Conservation (phyloP, 2,329 filamentous ascomycete species). For the Penicillium sp. region DNA sequence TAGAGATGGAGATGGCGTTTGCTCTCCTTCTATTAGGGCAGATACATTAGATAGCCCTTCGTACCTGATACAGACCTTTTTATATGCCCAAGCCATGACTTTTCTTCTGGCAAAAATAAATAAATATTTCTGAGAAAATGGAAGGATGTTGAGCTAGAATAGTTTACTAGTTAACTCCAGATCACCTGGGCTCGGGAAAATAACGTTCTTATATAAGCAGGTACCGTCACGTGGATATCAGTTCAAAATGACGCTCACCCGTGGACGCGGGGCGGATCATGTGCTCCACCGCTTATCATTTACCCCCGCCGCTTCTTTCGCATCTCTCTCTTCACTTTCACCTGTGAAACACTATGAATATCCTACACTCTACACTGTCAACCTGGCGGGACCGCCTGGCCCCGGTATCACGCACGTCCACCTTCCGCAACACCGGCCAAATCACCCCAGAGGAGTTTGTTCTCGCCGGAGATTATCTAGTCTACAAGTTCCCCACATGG, state of each 20-base stretch:
- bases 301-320: conserved; percentile 6
- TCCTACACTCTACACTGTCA: conserved; percentile 85
- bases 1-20: background rate
- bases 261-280: conserved; percentile 24
- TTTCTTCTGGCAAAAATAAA: background rate
- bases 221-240: background rate
- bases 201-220: background rate
- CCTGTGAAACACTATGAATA: conserved; percentile 56
- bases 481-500: conserved; percentile 99
- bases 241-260: conserved; percentile 14
- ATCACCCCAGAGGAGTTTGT: conserved; percentile 97
- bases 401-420: conserved; percentile 79
- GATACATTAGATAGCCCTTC: background rate
- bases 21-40: background rate
- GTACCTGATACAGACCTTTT: background rate
- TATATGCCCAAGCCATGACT: background rate
- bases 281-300: conserved; percentile 25
- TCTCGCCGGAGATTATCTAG: conserved; percentile 88
- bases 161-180: background rate
- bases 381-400: conserved; percentile 85
- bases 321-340: conserved; percentile 1
- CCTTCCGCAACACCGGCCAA: conserved; percentile 85
- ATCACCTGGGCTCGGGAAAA: background rate
- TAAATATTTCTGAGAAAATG: background rate
- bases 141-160: background rate